Conservation (phyloP, 768 basidiomycete species). For the Lentinus tigrinus region DNA sequence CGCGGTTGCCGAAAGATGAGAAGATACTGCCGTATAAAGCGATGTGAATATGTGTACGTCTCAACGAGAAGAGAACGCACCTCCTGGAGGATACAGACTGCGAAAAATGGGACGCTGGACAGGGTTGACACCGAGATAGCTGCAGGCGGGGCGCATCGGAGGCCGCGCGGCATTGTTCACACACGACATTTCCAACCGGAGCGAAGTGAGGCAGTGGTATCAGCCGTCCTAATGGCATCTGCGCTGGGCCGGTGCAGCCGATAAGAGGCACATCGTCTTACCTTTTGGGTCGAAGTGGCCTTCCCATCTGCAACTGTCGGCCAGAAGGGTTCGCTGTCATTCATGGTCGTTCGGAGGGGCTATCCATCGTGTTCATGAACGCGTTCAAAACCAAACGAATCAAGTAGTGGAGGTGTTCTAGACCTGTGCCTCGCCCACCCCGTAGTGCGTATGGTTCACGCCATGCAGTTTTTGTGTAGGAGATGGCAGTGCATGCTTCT, state of each 20-base stretch:
- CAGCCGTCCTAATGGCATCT: not conserved
- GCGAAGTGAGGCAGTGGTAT: not conserved
- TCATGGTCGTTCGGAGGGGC: not conserved
- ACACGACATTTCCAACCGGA: not conserved
- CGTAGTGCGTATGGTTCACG: not conserved
- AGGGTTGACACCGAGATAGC: not conserved
- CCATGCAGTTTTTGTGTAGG: not conserved
- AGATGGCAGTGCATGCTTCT: not conserved
- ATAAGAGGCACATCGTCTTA: not conserved
- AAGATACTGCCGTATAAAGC: not conserved
- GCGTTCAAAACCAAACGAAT: not conserved
- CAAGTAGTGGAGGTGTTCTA: not conserved
- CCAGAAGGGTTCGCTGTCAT: not conserved
- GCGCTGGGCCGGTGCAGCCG: not conserved
- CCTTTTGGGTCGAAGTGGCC: too few relatives aligned
- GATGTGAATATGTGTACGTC: not conserved
- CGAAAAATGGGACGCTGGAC: not conserved
- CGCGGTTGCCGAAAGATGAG: not conserved
- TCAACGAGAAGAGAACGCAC: not conserved
- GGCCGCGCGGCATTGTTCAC: not conserved
- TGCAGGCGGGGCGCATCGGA: not conserved
- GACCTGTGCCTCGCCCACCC: not conserved
- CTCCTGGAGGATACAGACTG: not conserved
- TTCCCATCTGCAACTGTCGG: not conserved
- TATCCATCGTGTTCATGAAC: not conserved